These are phyloP conservation scores for Ophiostoma quercus DNA, from an alignment of 2,329 filamentous ascomycete species.

Conservation along the genomic window DNA sequence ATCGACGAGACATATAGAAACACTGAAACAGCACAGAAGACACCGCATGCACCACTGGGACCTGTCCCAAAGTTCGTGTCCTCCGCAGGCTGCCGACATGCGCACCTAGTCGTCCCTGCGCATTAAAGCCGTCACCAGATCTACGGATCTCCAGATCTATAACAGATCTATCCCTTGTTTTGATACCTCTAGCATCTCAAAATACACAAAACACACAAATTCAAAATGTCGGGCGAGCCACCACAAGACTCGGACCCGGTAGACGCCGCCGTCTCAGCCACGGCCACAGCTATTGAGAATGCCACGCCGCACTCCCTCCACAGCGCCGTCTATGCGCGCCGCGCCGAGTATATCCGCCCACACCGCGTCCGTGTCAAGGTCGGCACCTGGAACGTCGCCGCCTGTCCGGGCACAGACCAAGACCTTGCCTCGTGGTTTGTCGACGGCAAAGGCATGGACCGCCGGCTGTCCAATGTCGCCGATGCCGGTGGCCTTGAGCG, in stretches of 20 bases:
- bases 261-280: conserved; percentile 36
- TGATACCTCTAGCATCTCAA: neutral
- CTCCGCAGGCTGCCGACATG: neutral
- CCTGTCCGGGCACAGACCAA: conserved; percentile 75
- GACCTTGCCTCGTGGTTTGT: conserved; percentile 89
- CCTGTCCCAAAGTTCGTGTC: neutral
- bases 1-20: neutral
- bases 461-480: conserved; percentile 52
- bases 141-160: neutral
- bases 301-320: conserved; percentile 54
- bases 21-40: neutral
- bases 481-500: conserved; percentile 33
- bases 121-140: neutral
- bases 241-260: conserved; percentile 38
- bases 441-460: conserved; percentile 63
- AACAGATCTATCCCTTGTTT: neutral
- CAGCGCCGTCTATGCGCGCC: conserved; percentile 63
- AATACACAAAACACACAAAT: neutral
- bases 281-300: neutral
- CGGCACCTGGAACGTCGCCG: conserved; percentile 92
- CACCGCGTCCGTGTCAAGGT: conserved; percentile 79
- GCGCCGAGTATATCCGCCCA: conserved; percentile 71
- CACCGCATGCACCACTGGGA: neutral
- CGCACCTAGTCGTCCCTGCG: neutral
- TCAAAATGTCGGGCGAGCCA: neutral